Evolutionary conservation across 192 early-diverging fungal species (phyloP), one percentile per base, ranked within the genome.

Genomic region (Gamsiella multidivaricata): DNA sequence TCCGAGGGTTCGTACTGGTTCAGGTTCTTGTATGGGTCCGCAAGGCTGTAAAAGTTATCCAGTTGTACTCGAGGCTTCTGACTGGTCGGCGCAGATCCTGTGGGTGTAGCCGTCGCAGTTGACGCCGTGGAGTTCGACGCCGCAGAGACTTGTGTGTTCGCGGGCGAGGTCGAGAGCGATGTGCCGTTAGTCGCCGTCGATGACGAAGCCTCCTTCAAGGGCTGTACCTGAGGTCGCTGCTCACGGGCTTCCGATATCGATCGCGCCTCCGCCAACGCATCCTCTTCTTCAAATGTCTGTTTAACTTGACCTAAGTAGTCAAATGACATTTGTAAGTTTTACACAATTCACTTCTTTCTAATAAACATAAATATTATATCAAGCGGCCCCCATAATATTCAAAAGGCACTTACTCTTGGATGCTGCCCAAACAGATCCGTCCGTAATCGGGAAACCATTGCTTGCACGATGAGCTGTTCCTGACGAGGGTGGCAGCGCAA

Each of bases 1-100:
- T 68, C 73, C 1, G 73, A 51, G 7, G 73, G 73, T 20, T 76
- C 73, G 25, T 67, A 58, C 2, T 55, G 57, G 1, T 67, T 61
- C 33, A 76, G 33, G 11, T 60, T 59, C 46, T 76, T 76, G 65
- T 76, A 76, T 1, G 73, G 73, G 43, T 76, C 73, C 0, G 56
- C 39, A 4, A 76, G 52, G 22, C 64, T 76, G 59, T 76, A 76
- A 52, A 76, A 76, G 33, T 68, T 76, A 23, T 68, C 59, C 10
- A 49, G 41, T 18, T 54, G 64, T 3, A 76, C 73, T 20, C 64
- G 57, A 12, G 46, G 62, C 20, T 68, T 67, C n/a, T n/a, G n/a
- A n/a, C n/a, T n/a, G n/a, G n/a, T n/a, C n/a, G n/a, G n/a, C n/a
- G n/a, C n/a, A n/a, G n/a, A n/a, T n/a, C n/a, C n/a, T n/a, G n/a